phyloP scores from a whole-genome alignment of 2,329 filamentous ascomycete genomes.

The Rachicladosporium sp. region DNA sequence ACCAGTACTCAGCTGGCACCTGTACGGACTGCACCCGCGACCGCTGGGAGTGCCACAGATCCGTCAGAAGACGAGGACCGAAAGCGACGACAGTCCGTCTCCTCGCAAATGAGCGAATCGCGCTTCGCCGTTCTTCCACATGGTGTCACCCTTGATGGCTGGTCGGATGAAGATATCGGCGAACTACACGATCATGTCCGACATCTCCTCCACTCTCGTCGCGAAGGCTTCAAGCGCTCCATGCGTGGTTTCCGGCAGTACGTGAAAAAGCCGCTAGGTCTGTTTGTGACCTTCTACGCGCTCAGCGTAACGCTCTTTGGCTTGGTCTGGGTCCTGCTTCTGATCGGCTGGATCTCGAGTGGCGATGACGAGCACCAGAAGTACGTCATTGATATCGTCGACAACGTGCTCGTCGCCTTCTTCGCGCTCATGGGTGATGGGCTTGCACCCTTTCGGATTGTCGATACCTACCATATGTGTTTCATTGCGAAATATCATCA shows the following conservation, averaged over 20 bases:
- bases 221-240: slow-evolving; percentile 64
- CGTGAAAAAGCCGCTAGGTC: slow-evolving; percentile 59
- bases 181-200: slow-evolving; percentile 77
- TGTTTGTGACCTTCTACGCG: slow-evolving; percentile 74
- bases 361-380: slow-evolving; percentile 52
- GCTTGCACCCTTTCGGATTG: slow-evolving; percentile 56
- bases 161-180: slow-evolving; percentile 60
- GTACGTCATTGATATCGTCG: slow-evolving; percentile 43
- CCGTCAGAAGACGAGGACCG: not conserved
- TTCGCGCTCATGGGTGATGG: slow-evolving; percentile 53
- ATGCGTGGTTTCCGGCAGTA: slow-evolving; percentile 76
- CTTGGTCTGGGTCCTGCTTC: slow-evolving; percentile 78
- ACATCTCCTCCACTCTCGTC: slow-evolving; percentile 73
- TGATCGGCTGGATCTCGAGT: slow-evolving; percentile 79
- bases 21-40: not conserved
- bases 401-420: slow-evolving; percentile 48
- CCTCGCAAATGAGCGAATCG: slow-evolving; percentile 53
- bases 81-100: slow-evolving; percentile 40
- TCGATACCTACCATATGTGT: slow-evolving; percentile 82
- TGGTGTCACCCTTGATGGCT: slow-evolving; percentile 58
- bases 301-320: slow-evolving; percentile 74
- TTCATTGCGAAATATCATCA: slow-evolving; percentile 64
- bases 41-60: not conserved
- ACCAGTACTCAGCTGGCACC: not conserved
- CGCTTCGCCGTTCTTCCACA: slow-evolving; percentile 73